These are phyloP conservation scores for Knoxdaviesia capensis DNA, from an alignment of 2,329 filamentous ascomycete genomes.

Conservation along the genomic window DNA sequence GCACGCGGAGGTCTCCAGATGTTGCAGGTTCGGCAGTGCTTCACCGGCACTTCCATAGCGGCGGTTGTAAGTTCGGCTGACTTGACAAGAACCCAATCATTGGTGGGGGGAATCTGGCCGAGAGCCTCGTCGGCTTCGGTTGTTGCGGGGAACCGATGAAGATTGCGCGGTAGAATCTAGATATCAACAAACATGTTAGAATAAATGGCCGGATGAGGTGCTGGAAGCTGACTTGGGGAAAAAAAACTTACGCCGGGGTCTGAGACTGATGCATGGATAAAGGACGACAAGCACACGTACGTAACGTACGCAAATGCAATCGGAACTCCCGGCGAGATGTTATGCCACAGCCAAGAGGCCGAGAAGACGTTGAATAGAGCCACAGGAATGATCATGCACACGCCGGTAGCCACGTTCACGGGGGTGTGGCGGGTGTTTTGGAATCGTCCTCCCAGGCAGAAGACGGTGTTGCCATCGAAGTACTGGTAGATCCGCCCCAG, in stretches of 20 bases:
- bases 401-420: conserved; percentile 71
- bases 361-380: conserved; percentile 73
- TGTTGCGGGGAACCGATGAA: conserved; percentile 64
- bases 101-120: conserved; percentile 63
- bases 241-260: conserved; percentile 69
- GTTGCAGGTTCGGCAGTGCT: conserved; percentile 94
- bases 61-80: conserved; percentile 54
- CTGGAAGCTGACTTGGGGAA: not conserved
- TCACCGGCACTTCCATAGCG: conserved; percentile 94
- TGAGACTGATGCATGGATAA: conserved; percentile 75
- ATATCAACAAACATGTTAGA: not conserved
- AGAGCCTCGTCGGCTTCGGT: conserved; percentile 61
- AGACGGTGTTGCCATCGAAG: conserved; percentile 82
- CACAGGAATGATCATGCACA: conserved; percentile 60
- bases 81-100: conserved; percentile 85
- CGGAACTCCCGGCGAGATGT: conserved; percentile 75
- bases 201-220: not conserved
- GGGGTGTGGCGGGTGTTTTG: conserved; percentile 78
- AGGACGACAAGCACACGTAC: conserved; percentile 79
- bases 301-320: conserved; percentile 83
- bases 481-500: conserved; percentile 70
- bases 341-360: conserved; percentile 66
- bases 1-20: conserved; percentile 92
- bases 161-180: conserved; percentile 77
- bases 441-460: conserved; percentile 67